Base-by-base conservation (phyloP, 2,329 filamentous ascomycete species). In the Hypoxylon sp. region DNA sequence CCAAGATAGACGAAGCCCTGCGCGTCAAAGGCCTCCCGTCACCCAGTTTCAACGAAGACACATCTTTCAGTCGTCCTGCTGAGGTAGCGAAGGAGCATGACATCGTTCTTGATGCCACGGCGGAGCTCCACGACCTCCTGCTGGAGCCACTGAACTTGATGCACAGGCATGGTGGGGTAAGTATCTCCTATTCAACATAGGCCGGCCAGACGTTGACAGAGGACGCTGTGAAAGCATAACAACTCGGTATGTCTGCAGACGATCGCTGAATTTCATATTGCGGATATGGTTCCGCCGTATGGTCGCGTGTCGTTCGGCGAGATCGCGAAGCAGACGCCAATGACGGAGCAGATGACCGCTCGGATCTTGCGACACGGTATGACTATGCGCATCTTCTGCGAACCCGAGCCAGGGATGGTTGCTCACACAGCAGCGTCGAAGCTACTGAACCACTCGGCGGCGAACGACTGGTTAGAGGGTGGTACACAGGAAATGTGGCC, bases 121-220 rank as follows among this genome's bases (percentile, higher is more conserved):
- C 64, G 18, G 64, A 67, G 15, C 38, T 67, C 1, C 53, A 64
- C 41, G 64, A 67, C 17, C 7, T 67, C 4, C 58, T 67, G 13
- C 87, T 83, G 87, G 88, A 53, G 82, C 80, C 37, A 81, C 85
- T 67, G 17, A 18, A 18, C 9, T 42, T 65, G 18, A 41, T 55
- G 37, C 64, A 33, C 52, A 63, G 59, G 18, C 63, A 63, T n/a
- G 23, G 13, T n/a, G 60, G 15, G 10, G 62, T 67, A 59, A 60
- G 59, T n/a, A 13, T 38, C 23, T 17, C 29, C 8, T 9, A 38
- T 23, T 40, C 15, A 35, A 1, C 37, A 35, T 26, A 10, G 24
- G 2, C 8, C 9, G 51, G 2, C 24, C 2, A 27, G 3, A 38
- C 3, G 17, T 17, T 21, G 57, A 45, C 31, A 62, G 49, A 64